Evolutionary conservation across 176 grass and related monocot species (phyloP).

Genomic region (Hyparrhenia diplandra): DNA sequence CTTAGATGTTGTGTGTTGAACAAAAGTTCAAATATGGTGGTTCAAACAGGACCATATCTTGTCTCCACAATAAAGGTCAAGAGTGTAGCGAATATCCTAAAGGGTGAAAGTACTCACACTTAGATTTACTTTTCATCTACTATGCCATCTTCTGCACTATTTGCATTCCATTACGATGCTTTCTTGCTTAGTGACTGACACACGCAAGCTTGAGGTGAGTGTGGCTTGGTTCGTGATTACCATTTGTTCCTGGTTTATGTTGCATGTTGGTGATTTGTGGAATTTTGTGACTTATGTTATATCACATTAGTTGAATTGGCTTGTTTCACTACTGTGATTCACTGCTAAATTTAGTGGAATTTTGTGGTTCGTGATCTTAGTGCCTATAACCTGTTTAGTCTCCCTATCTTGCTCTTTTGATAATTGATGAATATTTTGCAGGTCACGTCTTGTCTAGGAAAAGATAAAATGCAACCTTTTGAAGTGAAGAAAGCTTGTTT

Average conservation of each 20-base stretch:
- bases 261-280: background rate
- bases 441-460: slow-evolving; percentile 30
- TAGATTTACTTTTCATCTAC: background rate
- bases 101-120: background rate
- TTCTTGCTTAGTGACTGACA: background rate
- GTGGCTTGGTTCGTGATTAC: background rate
- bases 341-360: background rate
- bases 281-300: background rate
- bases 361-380: background rate
- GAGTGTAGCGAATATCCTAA: background rate
- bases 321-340: too few relatives aligned
- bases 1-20: background rate
- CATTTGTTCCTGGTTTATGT: background rate
- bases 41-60: background rate
- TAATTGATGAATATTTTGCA: slow-evolving; percentile 36
- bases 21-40: background rate
- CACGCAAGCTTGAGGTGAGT: background rate
- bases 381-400: background rate
- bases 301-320: background rate
- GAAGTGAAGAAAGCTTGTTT: slow-evolving; percentile 75
- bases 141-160: background rate
- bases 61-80: background rate
- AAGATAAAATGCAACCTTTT: slow-evolving; percentile 47
- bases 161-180: background rate
- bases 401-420: background rate